Evolutionary conservation across 495 filamentous ascomycete species (phyloP), one percentile per base, ranked within the genome.

Genomic region (Aspergillus asperescens): DNA sequence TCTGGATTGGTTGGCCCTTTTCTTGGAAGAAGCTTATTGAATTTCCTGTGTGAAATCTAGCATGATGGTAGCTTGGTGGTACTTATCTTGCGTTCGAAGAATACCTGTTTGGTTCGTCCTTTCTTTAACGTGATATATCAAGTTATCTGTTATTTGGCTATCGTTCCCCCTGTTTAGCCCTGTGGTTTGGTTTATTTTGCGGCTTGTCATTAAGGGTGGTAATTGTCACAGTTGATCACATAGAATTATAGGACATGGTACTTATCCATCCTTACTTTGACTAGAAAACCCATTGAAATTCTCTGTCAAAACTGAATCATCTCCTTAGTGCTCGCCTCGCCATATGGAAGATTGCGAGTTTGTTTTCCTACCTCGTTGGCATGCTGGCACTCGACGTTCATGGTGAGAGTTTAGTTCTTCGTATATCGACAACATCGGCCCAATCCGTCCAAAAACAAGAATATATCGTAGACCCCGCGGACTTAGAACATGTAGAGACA

Each of bases 111-210:
- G 19, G 22, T 18, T n/a, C 18, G 12, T 47, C 9, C n/a, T 29
- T 13, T 39, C 8, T 41, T 23, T 13, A 18, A 4, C 32, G 23
- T 31, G 42, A 38, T 45, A 28, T 52, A 37, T 45, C n/a, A 5
- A 7, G 39, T 25, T 37, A 6, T 7, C 23, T 39, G 12, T 28
- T 37, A 3, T 15, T 45, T 45, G 12, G n/a, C 34, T 40, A 32
- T 24, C 25, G 16, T 31, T 44, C 8, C 41, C 15, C 20, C 15
- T 34, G 29, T 18, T 16, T 19, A 35, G n/a, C 31, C 47, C 38
- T 8, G 22, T 51, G 55, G 34, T 43, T 27, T 41, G 32, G 41
- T 52, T 28, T 48, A 43, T 38, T 52, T 52, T 28, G 15, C 28
- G n/a, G 10, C 28, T 25, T n/a, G 20, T 27, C 37, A 25, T 42